Base-by-base conservation (phyloP, 202 grass and related monocot species). In the Eragrostis tef region DNA sequence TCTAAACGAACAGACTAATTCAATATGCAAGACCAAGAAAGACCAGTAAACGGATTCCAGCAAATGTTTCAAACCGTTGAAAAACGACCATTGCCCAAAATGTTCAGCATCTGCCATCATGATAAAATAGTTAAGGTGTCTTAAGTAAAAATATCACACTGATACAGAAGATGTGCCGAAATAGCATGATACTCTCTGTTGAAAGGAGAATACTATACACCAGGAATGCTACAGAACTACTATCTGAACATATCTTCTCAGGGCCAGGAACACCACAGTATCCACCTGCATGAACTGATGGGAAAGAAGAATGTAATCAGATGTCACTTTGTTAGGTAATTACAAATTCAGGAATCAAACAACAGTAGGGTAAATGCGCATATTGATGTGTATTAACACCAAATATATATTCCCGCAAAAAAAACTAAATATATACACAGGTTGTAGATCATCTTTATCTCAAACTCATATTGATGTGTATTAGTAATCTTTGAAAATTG, bases 161-260 rank as follows among this genome's bases (percentile, higher is more conserved):
- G 29, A 57, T 57, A 66, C 6, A 13, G 11, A 64, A 48, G 9
- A 59, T 61, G 19, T 47, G 41, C 22, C 3, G 47, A 81, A 71
- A 71, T 57, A 71, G 79, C 17, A 11, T 51, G 11, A 53, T 19
- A 61, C 64, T 70, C 39, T 82, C 74, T 57, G 44, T 44, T 73
- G 53, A 36, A 54, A 68, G 42, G 61, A 43, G 25, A 70, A 76
- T 2, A 58, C 69, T 89, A 74, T 67, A 89, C 83, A 79, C 6
- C 39, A 44, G 21, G 60, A 77, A 73, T 73, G 50, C 67, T 70
- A 79, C 7, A 8, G 11, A 82, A 64, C 79, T 45, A 80, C 11
- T 24, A 60, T 75, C 45, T 79, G 36, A 64, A 77, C 56, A 86
- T 27, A 86, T 79, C 74, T 67, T 77, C 81, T 50, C 13, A 76